Evolutionary conservation across 2,329 filamentous ascomycete genomes (phyloP).

Genomic region (Diaporthe ampelina): DNA sequence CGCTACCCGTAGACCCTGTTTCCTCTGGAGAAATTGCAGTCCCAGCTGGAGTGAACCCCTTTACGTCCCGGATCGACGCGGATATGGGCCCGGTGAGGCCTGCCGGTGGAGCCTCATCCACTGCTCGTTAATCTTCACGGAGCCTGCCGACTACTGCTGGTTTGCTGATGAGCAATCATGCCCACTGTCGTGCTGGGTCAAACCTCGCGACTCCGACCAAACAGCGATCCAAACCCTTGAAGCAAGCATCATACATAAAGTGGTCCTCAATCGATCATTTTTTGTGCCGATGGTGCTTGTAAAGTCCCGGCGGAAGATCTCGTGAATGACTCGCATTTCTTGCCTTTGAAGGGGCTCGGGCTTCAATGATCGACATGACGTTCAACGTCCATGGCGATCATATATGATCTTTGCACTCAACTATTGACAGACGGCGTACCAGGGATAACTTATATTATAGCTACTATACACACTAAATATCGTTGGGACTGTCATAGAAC

Average conservation of each 20-base stretch:
- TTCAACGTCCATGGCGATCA: neutral
- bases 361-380: slow-evolving; percentile 7
- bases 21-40: slow-evolving; percentile 4
- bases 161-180: slow-evolving; percentile 8
- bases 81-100: slow-evolving; percentile 20
- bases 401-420: neutral
- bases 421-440: neutral
- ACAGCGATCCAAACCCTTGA: slow-evolving; percentile 11
- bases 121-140: slow-evolving; percentile 18
- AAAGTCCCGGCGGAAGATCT: slow-evolving; percentile 3
- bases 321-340: slow-evolving; percentile 8
- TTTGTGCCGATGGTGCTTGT: neutral
- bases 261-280: slow-evolving; percentile 19
- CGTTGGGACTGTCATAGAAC: neutral
- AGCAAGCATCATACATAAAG: neutral
- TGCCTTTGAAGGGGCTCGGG: neutral
- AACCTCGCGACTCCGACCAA: slow-evolving; percentile 10
- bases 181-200: slow-evolving; percentile 7
- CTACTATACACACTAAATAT: neutral
- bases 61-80: slow-evolving; percentile 28
- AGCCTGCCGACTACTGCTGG: neutral
- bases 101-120: slow-evolving; percentile 24
- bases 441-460: neutral
- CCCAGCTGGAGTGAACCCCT: slow-evolving; percentile 5
- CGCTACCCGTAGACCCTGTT: slow-evolving; percentile 6